Base-by-base conservation (phyloP, 2,329 filamentous ascomycete genomes). In the Fusarium sp. region DNA sequence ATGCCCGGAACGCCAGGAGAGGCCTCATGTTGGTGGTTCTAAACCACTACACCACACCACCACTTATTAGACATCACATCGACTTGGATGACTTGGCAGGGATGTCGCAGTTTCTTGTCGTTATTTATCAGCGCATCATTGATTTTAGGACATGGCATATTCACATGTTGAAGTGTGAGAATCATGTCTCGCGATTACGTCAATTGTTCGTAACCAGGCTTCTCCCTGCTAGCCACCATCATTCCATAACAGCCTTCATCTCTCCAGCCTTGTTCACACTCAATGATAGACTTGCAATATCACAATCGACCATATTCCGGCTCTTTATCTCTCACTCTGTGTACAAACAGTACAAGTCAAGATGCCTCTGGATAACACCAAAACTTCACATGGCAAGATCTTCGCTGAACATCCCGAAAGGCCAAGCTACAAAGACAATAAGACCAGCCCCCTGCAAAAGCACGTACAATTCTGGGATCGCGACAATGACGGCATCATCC, bases 381-480 rank as follows among this genome's bases (percentile, higher is more conserved):
- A n/a, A n/a, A n/a, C n/a, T n/a, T n/a, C 36, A n/a, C 28, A 38
- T 31, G 29, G 19, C 10, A 24, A 38, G 48, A 19, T 38, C 10
- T 48, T 6, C 6, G 24, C 26, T 1, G n/a, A 28, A 19, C 8
- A 7, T n/a, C n/a, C n/a, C n/a, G n/a, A n/a, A n/a, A n/a, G n/a
- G 4, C 11, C 9, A 9, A n/a, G 0, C 3, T 5, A 12, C 7
- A 7, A 13, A 4, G 2, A 0, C 4, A 12, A 43, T 10, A 36
- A 38, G 5, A 25, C 35, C 39, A 62, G 28, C 7, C 31, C 49
- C 42, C 64, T 81, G 0, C 78, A 80, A 46, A 76, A 76, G 38
- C 79, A 81, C 44, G 58, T 76, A 34, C 66, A 74, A 5, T 81
- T 80, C 70, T 81, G 76, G 72, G 78, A 81, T 55, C 41, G 65